Conservation (phyloP, 2,329 filamentous ascomycete genomes). For the Fusarium praegraminearum region DNA sequence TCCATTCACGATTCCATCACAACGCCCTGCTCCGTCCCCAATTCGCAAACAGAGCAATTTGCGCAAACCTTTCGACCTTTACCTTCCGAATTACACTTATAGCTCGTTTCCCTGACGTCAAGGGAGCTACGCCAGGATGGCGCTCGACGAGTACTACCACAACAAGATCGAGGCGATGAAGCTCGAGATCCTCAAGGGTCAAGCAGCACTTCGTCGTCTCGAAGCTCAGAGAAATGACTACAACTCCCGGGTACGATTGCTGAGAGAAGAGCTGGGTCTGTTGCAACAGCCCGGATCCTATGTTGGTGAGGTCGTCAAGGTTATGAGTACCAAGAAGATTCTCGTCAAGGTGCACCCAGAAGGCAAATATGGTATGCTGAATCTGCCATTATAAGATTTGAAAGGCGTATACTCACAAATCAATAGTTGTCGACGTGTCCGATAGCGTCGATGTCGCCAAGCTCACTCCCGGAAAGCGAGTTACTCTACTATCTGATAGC, state of each 20-base stretch:
- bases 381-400: background rate
- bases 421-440: slow-evolving; percentile 89
- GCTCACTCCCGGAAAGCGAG: slow-evolving; percentile 96
- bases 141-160: slow-evolving; percentile 98
- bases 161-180: slow-evolving; percentile 99
- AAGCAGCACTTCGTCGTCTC: slow-evolving; percentile 91
- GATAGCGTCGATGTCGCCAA: slow-evolving; percentile 95
- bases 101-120: slow-evolving; percentile 30
- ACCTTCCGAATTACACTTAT: slow-evolving; percentile 10
- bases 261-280: slow-evolving; percentile 94
- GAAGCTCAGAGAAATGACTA: slow-evolving; percentile 99
- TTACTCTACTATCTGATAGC: slow-evolving; percentile 94
- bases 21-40: slow-evolving; percentile 14
- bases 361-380: slow-evolving; percentile 92
- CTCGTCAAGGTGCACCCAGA: slow-evolving; percentile 99
- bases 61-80: background rate
- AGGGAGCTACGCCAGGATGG: slow-evolving; percentile 74
- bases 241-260: slow-evolving; percentile 94
- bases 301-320: slow-evolving; percentile 99
- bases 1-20: slow-evolving; percentile 34
- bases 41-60: slow-evolving; percentile 9
- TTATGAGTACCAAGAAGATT: slow-evolving; percentile 99
- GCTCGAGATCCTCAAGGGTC: slow-evolving; percentile 99
- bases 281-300: slow-evolving; percentile 98
- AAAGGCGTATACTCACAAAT: background rate